A percentile compares a stretch with the other conserved stretches of the same genome.
Conservation (phyloP, 106 monocot genomes). For the Amphibolis antarctica region DNA sequence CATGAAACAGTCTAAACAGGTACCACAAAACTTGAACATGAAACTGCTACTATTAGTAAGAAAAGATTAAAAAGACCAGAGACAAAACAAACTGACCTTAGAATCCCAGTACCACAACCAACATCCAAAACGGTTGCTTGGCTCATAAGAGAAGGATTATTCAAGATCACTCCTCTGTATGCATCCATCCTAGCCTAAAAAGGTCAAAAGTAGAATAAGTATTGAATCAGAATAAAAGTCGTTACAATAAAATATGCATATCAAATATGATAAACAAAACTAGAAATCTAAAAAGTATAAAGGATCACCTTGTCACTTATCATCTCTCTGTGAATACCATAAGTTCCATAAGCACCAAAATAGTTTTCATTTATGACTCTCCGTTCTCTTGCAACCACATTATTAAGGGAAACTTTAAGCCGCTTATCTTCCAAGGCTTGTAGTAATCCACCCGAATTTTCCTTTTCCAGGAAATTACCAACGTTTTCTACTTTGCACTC, state of each 20-base stretch:
- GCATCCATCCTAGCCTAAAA: slow-evolving; percentile 73
- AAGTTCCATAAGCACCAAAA: slow-evolving; percentile 86
- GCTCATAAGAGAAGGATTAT: slow-evolving; percentile 74
- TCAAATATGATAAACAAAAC: not conserved
- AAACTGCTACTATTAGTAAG: too few species aligned
- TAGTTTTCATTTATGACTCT: slow-evolving; percentile 63
- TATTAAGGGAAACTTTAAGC: slow-evolving; percentile 42
- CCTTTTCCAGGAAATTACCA: slow-evolving; percentile 9
- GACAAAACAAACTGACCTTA: slow-evolving; percentile 40
- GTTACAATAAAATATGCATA: not conserved
- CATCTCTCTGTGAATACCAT: slow-evolving; percentile 97
- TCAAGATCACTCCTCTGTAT: slow-evolving; percentile 64
- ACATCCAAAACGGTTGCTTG: slow-evolving; percentile 81
- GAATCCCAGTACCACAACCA: slow-evolving; percentile 97
- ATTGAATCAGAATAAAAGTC: not conserved
- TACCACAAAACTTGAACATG: too few species aligned
- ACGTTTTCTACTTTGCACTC: not conserved
- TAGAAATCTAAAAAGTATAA: not conserved
- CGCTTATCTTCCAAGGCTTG: slow-evolving; percentile 27
- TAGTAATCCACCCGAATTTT: slow-evolving; percentile 3
- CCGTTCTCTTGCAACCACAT: slow-evolving; percentile 46
- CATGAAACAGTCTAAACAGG: too few species aligned
- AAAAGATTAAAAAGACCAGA: not conserved
- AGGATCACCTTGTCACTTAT: slow-evolving; percentile 69
- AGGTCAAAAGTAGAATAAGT: not conserved